Conservation (phyloP, 2,329 filamentous ascomycete genomes). For the Alternaria alternata region DNA sequence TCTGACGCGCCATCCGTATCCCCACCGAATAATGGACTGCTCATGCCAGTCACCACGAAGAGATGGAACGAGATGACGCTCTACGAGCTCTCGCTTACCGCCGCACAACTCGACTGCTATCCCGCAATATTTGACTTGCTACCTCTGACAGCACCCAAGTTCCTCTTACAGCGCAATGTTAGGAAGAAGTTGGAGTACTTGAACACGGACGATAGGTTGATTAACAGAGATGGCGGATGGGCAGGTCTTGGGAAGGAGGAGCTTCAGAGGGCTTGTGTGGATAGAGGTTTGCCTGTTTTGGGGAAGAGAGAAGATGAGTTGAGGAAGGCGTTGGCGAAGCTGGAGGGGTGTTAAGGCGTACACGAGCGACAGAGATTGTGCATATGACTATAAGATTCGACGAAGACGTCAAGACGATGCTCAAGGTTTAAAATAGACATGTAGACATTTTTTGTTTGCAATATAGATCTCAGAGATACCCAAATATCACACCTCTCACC, state of each 20-base stretch:
- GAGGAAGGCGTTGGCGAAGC: constrained; percentile 29
- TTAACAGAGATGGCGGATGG: constrained; percentile 70
- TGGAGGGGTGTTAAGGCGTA: background rate
- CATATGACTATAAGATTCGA: background rate
- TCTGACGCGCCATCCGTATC: background rate
- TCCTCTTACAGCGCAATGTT: constrained; percentile 65
- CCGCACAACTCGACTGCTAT: constrained; percentile 36
- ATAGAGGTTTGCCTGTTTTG: constrained; percentile 52
- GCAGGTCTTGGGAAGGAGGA: constrained; percentile 68
- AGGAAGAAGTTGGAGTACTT: constrained; percentile 68
- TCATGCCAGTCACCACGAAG: background rate
- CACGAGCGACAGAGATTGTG: background rate
- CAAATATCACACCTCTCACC: background rate
- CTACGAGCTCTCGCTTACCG: constrained; percentile 30
- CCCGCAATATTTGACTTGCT: constrained; percentile 50
- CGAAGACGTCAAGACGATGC: background rate
- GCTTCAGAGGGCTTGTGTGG: constrained; percentile 73
- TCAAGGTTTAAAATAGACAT: background rate
- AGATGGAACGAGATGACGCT: constrained; percentile 18
- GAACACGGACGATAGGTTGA: constrained; percentile 73
- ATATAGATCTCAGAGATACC: background rate
- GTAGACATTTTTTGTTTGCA: background rate
- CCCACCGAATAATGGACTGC: constrained; percentile 4
- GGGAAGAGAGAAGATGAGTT: constrained; percentile 40
- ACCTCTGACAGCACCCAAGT: constrained; percentile 53